Conservation (phyloP, 140 eudicot genomes). For the Cichorium intybus region DNA sequence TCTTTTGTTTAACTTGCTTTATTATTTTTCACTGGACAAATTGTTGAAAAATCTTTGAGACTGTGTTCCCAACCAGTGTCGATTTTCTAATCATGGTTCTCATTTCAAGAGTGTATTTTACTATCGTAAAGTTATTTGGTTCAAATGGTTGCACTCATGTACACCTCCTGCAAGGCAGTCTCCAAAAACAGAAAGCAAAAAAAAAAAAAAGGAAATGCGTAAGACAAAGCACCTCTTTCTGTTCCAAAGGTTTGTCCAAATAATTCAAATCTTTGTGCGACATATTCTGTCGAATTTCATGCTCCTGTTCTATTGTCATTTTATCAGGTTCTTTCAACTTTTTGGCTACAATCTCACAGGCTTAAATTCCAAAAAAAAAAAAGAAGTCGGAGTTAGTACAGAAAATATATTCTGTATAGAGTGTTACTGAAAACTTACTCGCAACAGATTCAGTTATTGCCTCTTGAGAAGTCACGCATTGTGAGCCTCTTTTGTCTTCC, state of each 20-base stretch:
- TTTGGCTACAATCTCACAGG: slow-evolving; percentile 35
- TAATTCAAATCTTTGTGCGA: slow-evolving; percentile 61
- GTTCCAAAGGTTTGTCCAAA: slow-evolving; percentile 59
- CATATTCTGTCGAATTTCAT: slow-evolving; percentile 46
- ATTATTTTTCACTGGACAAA: too few species aligned
- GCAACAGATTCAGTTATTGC: slow-evolving; percentile 17
- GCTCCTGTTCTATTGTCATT: slow-evolving; percentile 63
- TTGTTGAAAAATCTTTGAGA: too few species aligned
- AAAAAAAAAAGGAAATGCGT: background rate
- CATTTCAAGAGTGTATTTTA: background rate
- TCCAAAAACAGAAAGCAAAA: background rate
- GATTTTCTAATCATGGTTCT: background rate
- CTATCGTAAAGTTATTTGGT: background rate
- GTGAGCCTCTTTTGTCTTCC: slow-evolving; percentile 29
- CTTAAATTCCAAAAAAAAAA: slow-evolving; percentile 7
- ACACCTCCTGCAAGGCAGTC: background rate
- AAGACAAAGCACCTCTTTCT: slow-evolving; percentile 60
- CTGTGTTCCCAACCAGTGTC: too few species aligned
- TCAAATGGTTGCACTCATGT: background rate
- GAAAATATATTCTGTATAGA: background rate
- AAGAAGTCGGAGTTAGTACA: slow-evolving; percentile 4
- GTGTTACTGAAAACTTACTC: slow-evolving; percentile 22
- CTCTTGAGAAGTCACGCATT: slow-evolving; percentile 18
- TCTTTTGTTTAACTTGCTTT: too few species aligned
- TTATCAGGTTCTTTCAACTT: slow-evolving; percentile 56